Evolutionary conservation across 768 basidiomycete genomes (phyloP).

Genomic region (Tricholomella constricta): DNA sequence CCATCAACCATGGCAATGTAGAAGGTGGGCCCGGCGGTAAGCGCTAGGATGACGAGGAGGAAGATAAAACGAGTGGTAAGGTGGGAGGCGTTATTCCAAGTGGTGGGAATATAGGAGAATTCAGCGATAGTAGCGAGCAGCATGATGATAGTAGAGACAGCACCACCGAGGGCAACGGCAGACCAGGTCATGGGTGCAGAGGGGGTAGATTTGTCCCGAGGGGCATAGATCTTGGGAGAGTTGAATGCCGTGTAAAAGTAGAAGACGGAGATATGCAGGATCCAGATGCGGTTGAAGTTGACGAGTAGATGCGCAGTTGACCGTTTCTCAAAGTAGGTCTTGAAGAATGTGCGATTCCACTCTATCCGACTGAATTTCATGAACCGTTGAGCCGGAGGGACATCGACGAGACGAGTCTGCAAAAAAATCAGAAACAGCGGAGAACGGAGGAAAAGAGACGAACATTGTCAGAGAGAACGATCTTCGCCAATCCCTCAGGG

Average conservation of each 20-base stretch:
- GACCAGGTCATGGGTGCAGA: conserved; percentile 94
- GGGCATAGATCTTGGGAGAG: conserved; percentile 89
- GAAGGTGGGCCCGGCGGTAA: conserved; percentile 91
- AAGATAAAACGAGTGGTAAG: conserved; percentile 92
- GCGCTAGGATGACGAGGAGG: conserved; percentile 86
- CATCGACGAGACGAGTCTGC: conserved; percentile 89
- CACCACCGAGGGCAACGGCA: conserved; percentile 93
- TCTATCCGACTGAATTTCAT: conserved; percentile 90
- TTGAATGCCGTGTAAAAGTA: conserved; percentile 99
- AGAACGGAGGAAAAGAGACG: conserved; percentile 29
- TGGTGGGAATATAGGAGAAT: conserved; percentile 96
- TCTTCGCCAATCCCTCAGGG: conserved; percentile 94
- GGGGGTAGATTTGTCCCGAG: conserved; percentile 61
- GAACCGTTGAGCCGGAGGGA: conserved; percentile 90
- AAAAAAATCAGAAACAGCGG: conserved; percentile 1
- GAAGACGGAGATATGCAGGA: conserved; percentile 89
- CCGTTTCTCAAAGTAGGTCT: conserved; percentile 97
- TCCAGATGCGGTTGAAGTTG: conserved; percentile 99
- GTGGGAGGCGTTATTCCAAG: conserved; percentile 98
- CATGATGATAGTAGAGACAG: conserved; percentile 93
- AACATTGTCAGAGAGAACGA: conserved; percentile 86
- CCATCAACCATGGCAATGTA: conserved; percentile 89
- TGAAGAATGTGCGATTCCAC: conserved; percentile 96
- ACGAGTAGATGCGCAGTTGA: conserved; percentile 91
- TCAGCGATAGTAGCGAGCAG: conserved; percentile 91